Evolutionary conservation across 2,329 filamentous ascomycete species (phyloP), one percentile per base, ranked within the genome.

Genomic region (Colletotrichum paranaense): DNA sequence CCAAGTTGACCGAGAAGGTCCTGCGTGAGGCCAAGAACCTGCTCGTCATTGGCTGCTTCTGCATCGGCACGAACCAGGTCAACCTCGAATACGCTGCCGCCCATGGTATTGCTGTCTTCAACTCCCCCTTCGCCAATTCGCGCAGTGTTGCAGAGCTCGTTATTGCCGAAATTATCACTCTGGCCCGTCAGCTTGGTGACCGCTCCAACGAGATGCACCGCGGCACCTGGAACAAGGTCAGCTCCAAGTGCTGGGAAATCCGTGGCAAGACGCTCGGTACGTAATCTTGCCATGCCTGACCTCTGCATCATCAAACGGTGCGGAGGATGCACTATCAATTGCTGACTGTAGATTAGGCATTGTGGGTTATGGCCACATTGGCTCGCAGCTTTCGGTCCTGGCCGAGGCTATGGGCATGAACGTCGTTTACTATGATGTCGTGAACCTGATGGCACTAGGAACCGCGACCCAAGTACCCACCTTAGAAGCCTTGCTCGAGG

Each of bases 371-470:
- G 97, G 97, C 75, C 97, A 99, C 82, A 98, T 99, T 81, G 97
- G 97, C 75, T 95, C 95, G 64, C 97, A 99, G 84, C 87, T 99
- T 76, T 98, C 95, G 0, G 97, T 99, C 55, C 87, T 99, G 75
- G 95, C 97, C 32, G 97, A 99, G 84, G 92, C 96, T 28, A 98
- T 99, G 95, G 97, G 97, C 62, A 98, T 99, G 96, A 92, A 89
- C 19, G 97, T 99, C 79, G 95, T 98, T 79, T 99, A 98, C 88
- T 98, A 97, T 83, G 97, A 99, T 83, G 92, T 98, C 7, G 85
- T 98, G 75, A 97, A 95, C 77, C 88, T 98, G 77, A 99, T 99
- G 97, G 93, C 94, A 57, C 86, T 99, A 81, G 97, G 97, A 68
- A 97, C 94, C 12, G 92, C 96, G 38, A 92, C 89, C 77, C 97